These are phyloP conservation scores for Emmonsia crescens DNA, from an alignment of 2,329 filamentous ascomycete genomes.

Conservation along the genomic window DNA sequence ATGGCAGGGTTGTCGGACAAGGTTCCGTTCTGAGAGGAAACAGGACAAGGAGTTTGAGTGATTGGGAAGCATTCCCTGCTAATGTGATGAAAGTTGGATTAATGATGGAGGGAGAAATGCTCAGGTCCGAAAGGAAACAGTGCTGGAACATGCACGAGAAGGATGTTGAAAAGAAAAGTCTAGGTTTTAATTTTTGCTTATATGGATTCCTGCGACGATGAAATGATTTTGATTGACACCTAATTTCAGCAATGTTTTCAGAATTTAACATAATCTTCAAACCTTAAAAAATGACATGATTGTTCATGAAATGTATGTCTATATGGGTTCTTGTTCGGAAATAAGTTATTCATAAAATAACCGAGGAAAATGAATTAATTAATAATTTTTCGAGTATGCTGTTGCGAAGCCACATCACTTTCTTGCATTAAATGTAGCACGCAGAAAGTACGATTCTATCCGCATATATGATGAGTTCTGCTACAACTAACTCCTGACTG, in stretches of 20 bases:
- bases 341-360: no score
- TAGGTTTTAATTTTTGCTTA: neutral
- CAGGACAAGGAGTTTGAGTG: neutral
- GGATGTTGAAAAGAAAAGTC: neutral
- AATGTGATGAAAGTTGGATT: neutral
- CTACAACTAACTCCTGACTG: neutral
- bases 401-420: neutral
- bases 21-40: conserved; percentile 53
- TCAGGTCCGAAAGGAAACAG: neutral
- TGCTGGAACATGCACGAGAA: neutral
- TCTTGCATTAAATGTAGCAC: neutral
- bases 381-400: no score
- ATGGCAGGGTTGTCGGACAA: conserved; percentile 54
- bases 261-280: neutral
- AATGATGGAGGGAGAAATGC: neutral
- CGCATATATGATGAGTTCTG: neutral
- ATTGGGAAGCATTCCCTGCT: neutral
- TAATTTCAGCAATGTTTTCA: neutral
- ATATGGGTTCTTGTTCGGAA: no score
- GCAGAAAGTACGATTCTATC: neutral
- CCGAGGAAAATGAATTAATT: no score
- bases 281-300: neutral
- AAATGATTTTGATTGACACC: neutral
- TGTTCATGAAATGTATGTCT: neutral
- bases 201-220: neutral